These are phyloP conservation scores for Colletotrichum tropicicola DNA, from an alignment of 2,329 filamentous ascomycete species.

Conservation along the genomic window DNA sequence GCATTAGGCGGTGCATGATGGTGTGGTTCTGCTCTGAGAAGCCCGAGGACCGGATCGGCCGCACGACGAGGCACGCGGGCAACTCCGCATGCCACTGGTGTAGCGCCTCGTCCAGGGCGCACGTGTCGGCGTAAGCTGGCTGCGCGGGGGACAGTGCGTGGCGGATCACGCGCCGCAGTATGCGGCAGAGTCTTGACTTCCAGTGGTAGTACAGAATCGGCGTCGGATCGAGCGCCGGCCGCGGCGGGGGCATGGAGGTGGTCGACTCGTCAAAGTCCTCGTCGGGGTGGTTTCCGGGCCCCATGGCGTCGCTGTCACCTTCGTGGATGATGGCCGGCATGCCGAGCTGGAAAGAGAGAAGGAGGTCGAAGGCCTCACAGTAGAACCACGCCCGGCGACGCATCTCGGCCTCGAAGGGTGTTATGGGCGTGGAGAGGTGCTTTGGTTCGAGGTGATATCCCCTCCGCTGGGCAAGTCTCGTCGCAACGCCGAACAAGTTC, in stretches of 20 bases:
- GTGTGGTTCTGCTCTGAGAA: slow-evolving; percentile 53
- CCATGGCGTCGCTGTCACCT: slow-evolving; percentile 55
- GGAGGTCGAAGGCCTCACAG: slow-evolving; percentile 55
- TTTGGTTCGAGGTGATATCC: slow-evolving; percentile 61
- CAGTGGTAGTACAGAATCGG: slow-evolving; percentile 51
- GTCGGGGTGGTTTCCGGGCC: slow-evolving; percentile 57
- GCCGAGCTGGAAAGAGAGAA: slow-evolving; percentile 62
- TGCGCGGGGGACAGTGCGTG: slow-evolving; percentile 48
- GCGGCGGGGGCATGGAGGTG: slow-evolving; percentile 49
- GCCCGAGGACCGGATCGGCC: slow-evolving; percentile 50
- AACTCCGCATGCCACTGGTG: slow-evolving; percentile 46
- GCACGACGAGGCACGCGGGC: slow-evolving; percentile 49
- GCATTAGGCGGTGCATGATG: slow-evolving; percentile 58
- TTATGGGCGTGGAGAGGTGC: slow-evolving; percentile 48
- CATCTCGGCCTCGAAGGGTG: slow-evolving; percentile 61
- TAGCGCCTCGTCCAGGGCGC: slow-evolving; percentile 50
- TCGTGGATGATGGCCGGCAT: slow-evolving; percentile 59
- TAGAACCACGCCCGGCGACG: slow-evolving; percentile 59
- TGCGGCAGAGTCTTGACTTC: slow-evolving; percentile 52
- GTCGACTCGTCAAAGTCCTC: slow-evolving; percentile 60
- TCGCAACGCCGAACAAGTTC: slow-evolving; percentile 55
- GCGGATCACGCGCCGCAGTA: slow-evolving; percentile 53
- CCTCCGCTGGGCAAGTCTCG: slow-evolving; percentile 59
- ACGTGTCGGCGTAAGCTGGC: slow-evolving; percentile 44
- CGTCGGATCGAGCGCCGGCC: slow-evolving; percentile 52